Percentiles rank a stretch among this genome's conserved stretches.
phyloP scores from a whole-genome alignment of 345 rosid species.

The Hypericum androsaemum region DNA sequence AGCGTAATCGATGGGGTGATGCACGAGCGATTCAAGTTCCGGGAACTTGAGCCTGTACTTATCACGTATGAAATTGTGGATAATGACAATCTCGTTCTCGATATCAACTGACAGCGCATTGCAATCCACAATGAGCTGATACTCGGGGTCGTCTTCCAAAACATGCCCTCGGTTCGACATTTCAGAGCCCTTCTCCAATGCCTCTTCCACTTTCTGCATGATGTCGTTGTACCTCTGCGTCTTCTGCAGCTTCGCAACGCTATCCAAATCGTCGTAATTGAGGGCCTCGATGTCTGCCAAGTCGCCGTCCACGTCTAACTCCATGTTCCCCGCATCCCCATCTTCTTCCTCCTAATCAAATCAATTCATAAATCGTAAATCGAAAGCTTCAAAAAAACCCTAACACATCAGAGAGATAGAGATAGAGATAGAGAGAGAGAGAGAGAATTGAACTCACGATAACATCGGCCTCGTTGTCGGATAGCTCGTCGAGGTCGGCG shows the following conservation, averaged over 20 bases:
- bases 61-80: slow-evolving; percentile 84
- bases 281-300: slow-evolving; percentile 67
- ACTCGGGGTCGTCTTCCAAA: slow-evolving; percentile 89
- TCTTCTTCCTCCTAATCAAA: slow-evolving; percentile 56
- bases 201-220: slow-evolving; percentile 84
- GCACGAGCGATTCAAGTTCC: slow-evolving; percentile 87
- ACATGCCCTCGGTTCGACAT: slow-evolving; percentile 49
- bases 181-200: slow-evolving; percentile 59
- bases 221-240: slow-evolving; percentile 71
- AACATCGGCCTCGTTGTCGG: slow-evolving; percentile 76
- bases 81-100: slow-evolving; percentile 79
- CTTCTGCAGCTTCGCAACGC: slow-evolving; percentile 75
- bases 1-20: slow-evolving; percentile 87
- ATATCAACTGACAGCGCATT: slow-evolving; percentile 80
- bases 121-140: slow-evolving; percentile 83
- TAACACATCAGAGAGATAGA: not conserved
- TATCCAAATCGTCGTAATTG: slow-evolving; percentile 74
- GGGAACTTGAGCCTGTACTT: slow-evolving; percentile 79
- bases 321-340: slow-evolving; percentile 50
- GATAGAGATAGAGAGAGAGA: not conserved
- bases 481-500: slow-evolving; percentile 90
- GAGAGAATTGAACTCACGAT: slow-evolving; percentile 27
- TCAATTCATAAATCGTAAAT: not conserved
- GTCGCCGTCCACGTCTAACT: slow-evolving; percentile 72
- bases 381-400: not conserved